Evolutionary conservation across 305 asterid species (phyloP), one percentile per base, ranked within the genome.

Genomic region (Fraxinus albicans): DNA sequence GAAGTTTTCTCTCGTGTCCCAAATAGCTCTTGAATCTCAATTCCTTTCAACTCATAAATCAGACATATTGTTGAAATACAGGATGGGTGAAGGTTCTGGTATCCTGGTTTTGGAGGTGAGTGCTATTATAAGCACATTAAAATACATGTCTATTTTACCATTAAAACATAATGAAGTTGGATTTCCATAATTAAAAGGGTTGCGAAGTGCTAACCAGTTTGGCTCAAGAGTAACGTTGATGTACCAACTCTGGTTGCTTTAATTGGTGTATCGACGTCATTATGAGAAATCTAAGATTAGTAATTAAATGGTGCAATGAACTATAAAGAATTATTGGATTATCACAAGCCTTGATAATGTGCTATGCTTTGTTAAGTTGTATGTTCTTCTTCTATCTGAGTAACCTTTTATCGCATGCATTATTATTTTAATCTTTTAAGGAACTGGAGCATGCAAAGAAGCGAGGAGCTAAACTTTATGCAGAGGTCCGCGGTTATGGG

Each of bases 81-180:
- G 99, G 81, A 96, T 96, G 74, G 98, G 98, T 79, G 99, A 96
- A 91, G 98, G 98, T 82, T 89, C 94, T 63, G 99, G 99, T 80
- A 77, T 96, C 84, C 82, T 95, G 87, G 97, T 96, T 72, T 87
- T 96, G 90, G 98, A 95, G 97, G 98, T 96, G 86, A 90, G 97
- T 86, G 82, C 34, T 83, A 27, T 73, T n/a, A 36, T 85, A 78
- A 73, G 74, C 73, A 40, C 23, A 42, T 15, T 29, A 83, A 72
- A 67, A 25, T 40, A 13, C 27, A 19, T 33, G 36, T 50, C 75
- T 50, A 2, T 35, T 13, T 23, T 73, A 76, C 40, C 72, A 55
- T 55, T 38, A 31, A 38, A 72, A 42, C 33, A 33, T 35, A 35
- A 0, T 70, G 73, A 23, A 29, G 44, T 44, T 77, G 36, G 35